Evolutionary conservation across 768 basidiomycete genomes (phyloP), one percentile per base, ranked within the genome.

Genomic region (Lentinula aciculospora): DNA sequence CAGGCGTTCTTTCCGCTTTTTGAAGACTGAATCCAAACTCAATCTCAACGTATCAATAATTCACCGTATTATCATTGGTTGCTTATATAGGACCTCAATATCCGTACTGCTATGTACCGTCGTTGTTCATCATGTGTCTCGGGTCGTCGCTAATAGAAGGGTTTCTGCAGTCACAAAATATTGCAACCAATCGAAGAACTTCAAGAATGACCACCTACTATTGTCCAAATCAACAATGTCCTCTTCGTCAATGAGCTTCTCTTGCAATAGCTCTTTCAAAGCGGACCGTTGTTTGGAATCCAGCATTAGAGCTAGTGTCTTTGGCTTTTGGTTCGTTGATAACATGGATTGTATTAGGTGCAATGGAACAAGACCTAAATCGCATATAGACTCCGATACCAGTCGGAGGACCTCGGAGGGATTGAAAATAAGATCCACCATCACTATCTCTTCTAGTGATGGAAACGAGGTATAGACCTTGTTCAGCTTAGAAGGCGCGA

Each of bases 1-100:
- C 58, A 79, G 76, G 60, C 66, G 25, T 82, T 82, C 65, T 75
- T 73, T 64, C 79, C 81, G 15, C 65, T 82, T 17, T 82, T 82
- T 60, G 76, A 80, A 57, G 81, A 82, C 66, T 82, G 64, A 66
- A 39, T 17, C 46, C 53, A 15, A 12, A 12, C 46, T 23, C 46
- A 27, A 49, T 21, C n/a, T 44, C 17, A 4, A 12, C 9, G 23
- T 4, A n/a, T n/a, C 21, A 46, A 28, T 28, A n/a, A n/a, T n/a
- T n/a, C n/a, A n/a, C n/a, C n/a, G n/a, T n/a, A n/a, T n/a, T n/a
- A n/a, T n/a, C n/a, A n/a, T n/a, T n/a, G n/a, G n/a, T n/a, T n/a
- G n/a, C n/a, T n/a, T n/a, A n/a, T n/a, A n/a, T n/a, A n/a, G n/a
- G n/a, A n/a, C n/a, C n/a, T n/a, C n/a, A n/a, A n/a, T n/a, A n/a